Evolutionary conservation across 2,329 filamentous ascomycete species (phyloP).

Genomic region (Colletotrichum sidae): DNA sequence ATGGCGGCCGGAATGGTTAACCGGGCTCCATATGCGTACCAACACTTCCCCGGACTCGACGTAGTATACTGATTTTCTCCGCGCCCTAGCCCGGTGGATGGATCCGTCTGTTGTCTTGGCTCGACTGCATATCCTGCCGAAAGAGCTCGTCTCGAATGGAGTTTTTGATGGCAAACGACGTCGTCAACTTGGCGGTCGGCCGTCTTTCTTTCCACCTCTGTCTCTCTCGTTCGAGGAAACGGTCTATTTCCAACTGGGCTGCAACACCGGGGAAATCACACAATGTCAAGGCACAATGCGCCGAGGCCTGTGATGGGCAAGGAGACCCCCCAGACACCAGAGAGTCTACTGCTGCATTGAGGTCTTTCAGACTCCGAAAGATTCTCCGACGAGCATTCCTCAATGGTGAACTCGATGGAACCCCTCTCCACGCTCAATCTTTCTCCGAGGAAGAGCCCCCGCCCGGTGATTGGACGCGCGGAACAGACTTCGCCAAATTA

Average conservation of each 20-base stretch:
- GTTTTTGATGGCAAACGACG: conserved; percentile 1
- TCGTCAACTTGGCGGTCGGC: neutral
- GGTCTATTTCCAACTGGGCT: too few species aligned
- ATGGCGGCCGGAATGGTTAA: conserved; percentile 19
- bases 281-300: conserved; percentile 11
- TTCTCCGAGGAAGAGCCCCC: conserved; percentile 21
- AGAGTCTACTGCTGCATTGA: neutral
- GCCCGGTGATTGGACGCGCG: conserved; percentile 28
- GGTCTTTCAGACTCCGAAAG: conserved; percentile 16
- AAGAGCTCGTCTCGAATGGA: neutral
- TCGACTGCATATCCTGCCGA: neutral
- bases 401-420: neutral
- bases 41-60: conserved; percentile 20
- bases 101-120: conserved; percentile 23
- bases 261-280: conserved; percentile 3
- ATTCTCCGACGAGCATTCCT: conserved; percentile 29
- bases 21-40: conserved; percentile 5
- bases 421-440: neutral
- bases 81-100: conserved; percentile 9
- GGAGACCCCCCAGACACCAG: conserved; percentile 22
- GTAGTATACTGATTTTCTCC: conserved; percentile 11
- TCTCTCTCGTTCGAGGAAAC: too few species aligned
- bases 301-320: conserved; percentile 25
- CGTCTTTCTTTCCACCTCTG: neutral
- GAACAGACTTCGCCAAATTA: conserved; percentile 35